Conservation (phyloP, 805 yeast genomes). For the Ogataea glucozyma region DNA sequence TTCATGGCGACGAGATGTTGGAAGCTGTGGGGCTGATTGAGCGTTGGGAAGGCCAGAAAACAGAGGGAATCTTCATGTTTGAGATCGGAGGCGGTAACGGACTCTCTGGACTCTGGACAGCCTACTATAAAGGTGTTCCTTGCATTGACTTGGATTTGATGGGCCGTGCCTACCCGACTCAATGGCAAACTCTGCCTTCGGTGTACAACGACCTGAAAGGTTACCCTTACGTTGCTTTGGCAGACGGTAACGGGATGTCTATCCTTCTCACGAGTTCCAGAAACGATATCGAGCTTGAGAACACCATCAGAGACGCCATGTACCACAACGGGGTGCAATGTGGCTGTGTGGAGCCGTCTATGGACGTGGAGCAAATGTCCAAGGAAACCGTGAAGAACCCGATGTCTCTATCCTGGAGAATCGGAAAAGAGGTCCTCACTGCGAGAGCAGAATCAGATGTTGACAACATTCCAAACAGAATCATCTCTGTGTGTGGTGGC, state of each 20-base stretch:
- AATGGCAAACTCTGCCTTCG: constrained; percentile 39
- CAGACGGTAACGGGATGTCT: constrained; percentile 45
- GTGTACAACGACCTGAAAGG: constrained; percentile 45
- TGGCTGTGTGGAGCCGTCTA: constrained; percentile 39
- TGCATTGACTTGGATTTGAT: constrained; percentile 43
- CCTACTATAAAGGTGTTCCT: constrained; percentile 19
- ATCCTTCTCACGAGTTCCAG: constrained; percentile 36
- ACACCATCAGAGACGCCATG: constrained; percentile 41
- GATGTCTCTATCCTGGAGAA: constrained; percentile 45
- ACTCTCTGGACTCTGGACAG: constrained; percentile 32
- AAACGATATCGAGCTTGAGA: constrained; percentile 39
- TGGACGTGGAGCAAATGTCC: constrained; percentile 33
- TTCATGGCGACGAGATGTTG: constrained; percentile 40
- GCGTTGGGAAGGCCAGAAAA: constrained; percentile 30
- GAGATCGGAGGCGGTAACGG: constrained; percentile 50
- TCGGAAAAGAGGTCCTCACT: constrained; percentile 42
- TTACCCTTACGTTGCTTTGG: constrained; percentile 42
- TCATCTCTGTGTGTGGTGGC: constrained; percentile 40
- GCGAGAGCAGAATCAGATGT: constrained; percentile 38
- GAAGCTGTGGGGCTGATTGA: constrained; percentile 34
- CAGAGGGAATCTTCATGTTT: constrained; percentile 38
- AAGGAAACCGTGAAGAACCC: constrained; percentile 36
- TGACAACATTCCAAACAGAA: constrained; percentile 34
- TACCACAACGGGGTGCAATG: constrained; percentile 43
- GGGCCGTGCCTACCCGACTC: constrained; percentile 51